These are phyloP conservation scores for Coemansia sp. DNA, from an alignment of 192 early-diverging fungal genomes.

Conservation along the genomic window DNA sequence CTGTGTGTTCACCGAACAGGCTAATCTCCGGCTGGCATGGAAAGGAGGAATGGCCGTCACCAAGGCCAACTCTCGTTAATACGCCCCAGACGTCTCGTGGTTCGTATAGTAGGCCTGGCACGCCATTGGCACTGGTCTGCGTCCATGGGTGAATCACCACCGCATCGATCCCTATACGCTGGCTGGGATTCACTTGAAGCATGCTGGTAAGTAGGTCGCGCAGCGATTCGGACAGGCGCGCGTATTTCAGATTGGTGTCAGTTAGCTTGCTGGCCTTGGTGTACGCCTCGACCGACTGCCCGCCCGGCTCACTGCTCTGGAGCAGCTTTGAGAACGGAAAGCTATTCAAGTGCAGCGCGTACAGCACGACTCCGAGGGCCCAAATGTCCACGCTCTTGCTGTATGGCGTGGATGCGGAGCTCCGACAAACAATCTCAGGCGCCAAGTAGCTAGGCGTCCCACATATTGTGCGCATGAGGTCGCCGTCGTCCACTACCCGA, in stretches of 20 bases:
- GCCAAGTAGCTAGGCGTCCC: constrained; percentile 60
- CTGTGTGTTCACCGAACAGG: constrained; percentile 27
- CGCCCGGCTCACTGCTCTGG: constrained; percentile 9
- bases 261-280: constrained; percentile 20
- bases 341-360: constrained; percentile 42
- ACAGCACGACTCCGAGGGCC: constrained; percentile 52
- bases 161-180: constrained; percentile 29
- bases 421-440: constrained; percentile 51
- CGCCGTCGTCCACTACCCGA: constrained; percentile 42
- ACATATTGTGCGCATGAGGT: constrained; percentile 54
- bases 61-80: not conserved
- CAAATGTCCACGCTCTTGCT: constrained; percentile 51
- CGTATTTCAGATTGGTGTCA: constrained; percentile 17
- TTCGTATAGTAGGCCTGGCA: constrained; percentile 22
- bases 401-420: constrained; percentile 35
- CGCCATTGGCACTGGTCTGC: constrained; percentile 31
- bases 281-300: constrained; percentile 25
- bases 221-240: constrained; percentile 19
- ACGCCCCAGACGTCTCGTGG: constrained; percentile 35
- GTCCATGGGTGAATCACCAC: constrained; percentile 41
- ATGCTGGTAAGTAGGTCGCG: constrained; percentile 27
- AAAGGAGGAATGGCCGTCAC: not conserved
- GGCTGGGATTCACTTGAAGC: constrained; percentile 29
- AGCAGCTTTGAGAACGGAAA: constrained; percentile 42
- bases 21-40: constrained; percentile 10